phyloP scores from a whole-genome alignment of 805 yeast genomes.

The Blastobotrys peoriensis region DNA sequence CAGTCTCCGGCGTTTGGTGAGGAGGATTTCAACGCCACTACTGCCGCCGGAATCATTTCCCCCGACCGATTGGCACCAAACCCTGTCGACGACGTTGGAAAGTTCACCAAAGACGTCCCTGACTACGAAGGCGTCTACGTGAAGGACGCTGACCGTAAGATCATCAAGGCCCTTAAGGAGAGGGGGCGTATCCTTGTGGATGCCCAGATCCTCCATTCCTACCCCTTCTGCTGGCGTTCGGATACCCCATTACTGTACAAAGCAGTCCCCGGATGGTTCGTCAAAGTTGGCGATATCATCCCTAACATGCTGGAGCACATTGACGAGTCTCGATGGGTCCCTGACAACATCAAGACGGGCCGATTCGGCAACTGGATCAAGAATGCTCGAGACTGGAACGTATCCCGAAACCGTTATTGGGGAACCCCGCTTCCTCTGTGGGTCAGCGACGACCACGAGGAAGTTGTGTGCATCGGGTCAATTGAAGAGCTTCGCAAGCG shows the following conservation, averaged over 20 bases:
- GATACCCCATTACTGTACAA: conserved; percentile 95
- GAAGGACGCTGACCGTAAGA: conserved; percentile 90
- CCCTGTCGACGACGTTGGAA: conserved; percentile 92
- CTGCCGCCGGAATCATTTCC: conserved; percentile 64
- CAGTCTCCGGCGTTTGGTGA: conserved; percentile 99
- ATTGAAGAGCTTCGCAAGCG: conserved; percentile 78
- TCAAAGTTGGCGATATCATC: conserved; percentile 77
- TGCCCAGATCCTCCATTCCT: conserved; percentile 87
- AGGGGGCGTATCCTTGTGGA: conserved; percentile 68
- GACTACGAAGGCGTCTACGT: conserved; percentile 81
- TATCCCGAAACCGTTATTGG: conserved; percentile 98
- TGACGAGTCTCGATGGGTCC: conserved; percentile 91
- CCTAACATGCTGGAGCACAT: conserved; percentile 87
- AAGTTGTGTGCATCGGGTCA: conserved; percentile 89
- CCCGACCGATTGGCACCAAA: conserved; percentile 75
- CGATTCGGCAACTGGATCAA: conserved; percentile 97
- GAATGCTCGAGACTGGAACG: conserved; percentile 98
- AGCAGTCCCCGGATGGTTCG: conserved; percentile 98
- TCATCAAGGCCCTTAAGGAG: conserved; percentile 77
- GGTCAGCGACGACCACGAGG: conserved; percentile 92
- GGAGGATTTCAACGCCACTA: conserved; percentile 85
- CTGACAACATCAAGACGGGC: conserved; percentile 81
- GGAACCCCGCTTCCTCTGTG: conserved; percentile 99
- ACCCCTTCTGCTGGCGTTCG: conserved; percentile 99
- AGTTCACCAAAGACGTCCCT: conserved; percentile 66